phyloP scores from a whole-genome alignment of 75 land plant species.

The Cunninghamia lanceolata region DNA sequence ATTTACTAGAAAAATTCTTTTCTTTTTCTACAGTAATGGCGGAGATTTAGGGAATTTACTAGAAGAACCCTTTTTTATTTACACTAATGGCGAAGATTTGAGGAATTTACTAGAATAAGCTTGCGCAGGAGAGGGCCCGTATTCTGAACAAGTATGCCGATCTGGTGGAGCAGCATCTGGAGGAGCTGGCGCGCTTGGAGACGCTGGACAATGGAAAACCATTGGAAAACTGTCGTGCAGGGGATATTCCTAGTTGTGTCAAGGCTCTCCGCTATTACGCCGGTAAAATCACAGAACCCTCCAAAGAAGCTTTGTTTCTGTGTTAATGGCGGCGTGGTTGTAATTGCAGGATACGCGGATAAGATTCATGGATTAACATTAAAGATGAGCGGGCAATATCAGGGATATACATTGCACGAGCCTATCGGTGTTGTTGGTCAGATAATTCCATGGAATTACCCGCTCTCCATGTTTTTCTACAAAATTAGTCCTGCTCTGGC shows the following conservation, averaged over 20 bases:
- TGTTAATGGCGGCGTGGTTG: not conserved
- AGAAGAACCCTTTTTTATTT: too few relatives aligned
- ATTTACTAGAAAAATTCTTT: too few relatives aligned
- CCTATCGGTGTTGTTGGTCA: conserved; percentile 81
- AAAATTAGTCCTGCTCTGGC: conserved; percentile 81
- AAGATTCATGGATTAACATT: conserved; percentile 81
- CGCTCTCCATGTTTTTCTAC: conserved; percentile 54
- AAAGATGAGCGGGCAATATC: conserved; percentile 50
- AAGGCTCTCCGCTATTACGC: conserved; percentile 55
- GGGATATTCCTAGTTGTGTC: conserved; percentile 39
- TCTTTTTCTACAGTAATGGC: too few relatives aligned
- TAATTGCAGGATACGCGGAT: conserved; percentile 45
- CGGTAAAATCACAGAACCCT: conserved; percentile 18
- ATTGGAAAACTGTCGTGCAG: conserved; percentile 26
- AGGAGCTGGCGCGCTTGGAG: conserved; percentile 66
- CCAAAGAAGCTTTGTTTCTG: not conserved
- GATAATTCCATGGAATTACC: conserved; percentile 89
- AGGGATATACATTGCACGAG: conserved; percentile 58
- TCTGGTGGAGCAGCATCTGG: conserved; percentile 57
- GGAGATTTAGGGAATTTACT: too few relatives aligned
- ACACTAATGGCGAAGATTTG: too few relatives aligned
- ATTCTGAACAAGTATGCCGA: conserved; percentile 69
- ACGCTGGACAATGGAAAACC: conserved; percentile 69
- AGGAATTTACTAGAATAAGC: not conserved
- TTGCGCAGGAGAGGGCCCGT: conserved; percentile 52